A percentile compares a stretch with the other conserved stretches of the same genome.
These are phyloP conservation scores for Leishmania aethiopica DNA, from an alignment of 208 protist species.

Conservation along the genomic window DNA sequence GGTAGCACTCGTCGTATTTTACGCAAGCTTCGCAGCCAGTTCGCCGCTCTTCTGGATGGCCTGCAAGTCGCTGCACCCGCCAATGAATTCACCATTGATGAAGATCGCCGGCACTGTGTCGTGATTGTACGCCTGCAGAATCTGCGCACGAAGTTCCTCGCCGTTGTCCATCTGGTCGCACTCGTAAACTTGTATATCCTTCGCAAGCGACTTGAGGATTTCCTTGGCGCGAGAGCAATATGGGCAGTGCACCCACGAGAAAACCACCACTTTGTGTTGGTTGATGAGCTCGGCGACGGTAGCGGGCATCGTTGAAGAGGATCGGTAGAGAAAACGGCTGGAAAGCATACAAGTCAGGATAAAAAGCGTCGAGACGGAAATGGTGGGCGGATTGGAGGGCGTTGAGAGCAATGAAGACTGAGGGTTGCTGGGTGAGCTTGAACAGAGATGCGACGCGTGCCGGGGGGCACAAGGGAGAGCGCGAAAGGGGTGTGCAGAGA, in stretches of 20 bases:
- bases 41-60: constrained; percentile 49
- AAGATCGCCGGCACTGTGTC: constrained; percentile 82
- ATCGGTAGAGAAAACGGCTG: constrained; percentile 3
- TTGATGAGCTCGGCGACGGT: constrained; percentile 47
- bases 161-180: constrained; percentile 57
- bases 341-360: background rate
- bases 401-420: too few relatives aligned
- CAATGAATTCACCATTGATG: constrained; percentile 80
- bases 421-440: background rate
- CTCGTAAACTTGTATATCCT: constrained; percentile 63
- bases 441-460: background rate
- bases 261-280: constrained; percentile 67
- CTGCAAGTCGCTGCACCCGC: constrained; percentile 62
- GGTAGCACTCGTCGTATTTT: background rate
- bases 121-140: constrained; percentile 55
- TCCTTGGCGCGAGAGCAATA: constrained; percentile 66
- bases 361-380: background rate
- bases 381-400: background rate
- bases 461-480: background rate
- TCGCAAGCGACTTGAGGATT: constrained; percentile 45
- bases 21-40: constrained; percentile 48
- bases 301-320: constrained; percentile 15
- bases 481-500: background rate
- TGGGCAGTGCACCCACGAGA: constrained; percentile 69
- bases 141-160: constrained; percentile 49